These are phyloP conservation scores for Exobasidium rhododendri DNA, from an alignment of 1,284 basidiomycete species.

Conservation along the genomic window DNA sequence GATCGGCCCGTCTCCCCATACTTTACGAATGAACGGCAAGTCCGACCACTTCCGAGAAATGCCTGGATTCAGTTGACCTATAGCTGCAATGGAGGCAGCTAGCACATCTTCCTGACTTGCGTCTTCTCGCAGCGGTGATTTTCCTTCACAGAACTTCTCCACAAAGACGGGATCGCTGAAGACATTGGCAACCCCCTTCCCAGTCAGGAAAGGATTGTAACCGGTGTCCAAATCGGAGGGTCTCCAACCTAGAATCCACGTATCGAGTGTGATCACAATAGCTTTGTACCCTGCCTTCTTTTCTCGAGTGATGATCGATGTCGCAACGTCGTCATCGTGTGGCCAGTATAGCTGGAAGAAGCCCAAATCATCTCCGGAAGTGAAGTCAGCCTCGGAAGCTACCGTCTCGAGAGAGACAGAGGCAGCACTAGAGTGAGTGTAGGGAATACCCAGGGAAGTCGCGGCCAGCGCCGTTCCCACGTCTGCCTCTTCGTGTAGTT, in stretches of 20 bases:
- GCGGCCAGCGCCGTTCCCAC: constrained; percentile 32
- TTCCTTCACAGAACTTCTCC: constrained; percentile 39
- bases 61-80: constrained; percentile 39
- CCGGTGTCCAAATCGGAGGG: constrained; percentile 49
- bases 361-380: constrained; percentile 20
- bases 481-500: constrained; percentile 31
- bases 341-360: constrained; percentile 60
- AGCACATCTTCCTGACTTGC: constrained; percentile 37
- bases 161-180: constrained; percentile 49
- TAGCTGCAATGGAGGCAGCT: constrained; percentile 31
- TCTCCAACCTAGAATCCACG: constrained; percentile 39
- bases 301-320: constrained; percentile 66
- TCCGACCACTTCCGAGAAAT: constrained; percentile 45
- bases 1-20: constrained; percentile 44
- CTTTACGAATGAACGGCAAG: constrained; percentile 29
- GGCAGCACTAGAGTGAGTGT: constrained; percentile 37
- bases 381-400: constrained; percentile 17
- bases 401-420: constrained; percentile 36
- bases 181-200: constrained; percentile 53
- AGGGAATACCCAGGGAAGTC: constrained; percentile 32
- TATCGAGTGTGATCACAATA: constrained; percentile 60
- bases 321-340: constrained; percentile 63
- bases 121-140: constrained; percentile 32
- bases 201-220: constrained; percentile 66
- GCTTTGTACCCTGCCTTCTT: constrained; percentile 66